Evolutionary conservation across 495 filamentous ascomycete genomes (phyloP).

Genomic region (Hyaloscypha finlandica): DNA sequence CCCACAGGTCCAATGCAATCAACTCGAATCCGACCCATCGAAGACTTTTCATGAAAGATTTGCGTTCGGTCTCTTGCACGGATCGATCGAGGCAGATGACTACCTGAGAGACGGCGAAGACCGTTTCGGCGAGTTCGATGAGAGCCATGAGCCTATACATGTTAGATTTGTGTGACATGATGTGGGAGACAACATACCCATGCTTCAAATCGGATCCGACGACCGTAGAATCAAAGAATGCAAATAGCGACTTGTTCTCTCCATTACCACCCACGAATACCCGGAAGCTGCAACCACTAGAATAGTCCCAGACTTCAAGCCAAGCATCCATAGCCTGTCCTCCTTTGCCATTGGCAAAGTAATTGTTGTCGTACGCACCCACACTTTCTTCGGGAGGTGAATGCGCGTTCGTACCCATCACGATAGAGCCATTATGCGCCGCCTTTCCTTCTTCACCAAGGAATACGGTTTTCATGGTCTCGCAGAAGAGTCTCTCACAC

Average conservation of each 20-base stretch:
- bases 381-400: slow-evolving; percentile 33
- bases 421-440: slow-evolving; percentile 68
- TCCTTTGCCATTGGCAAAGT: slow-evolving; percentile 4
- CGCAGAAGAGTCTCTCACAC: slow-evolving; percentile 99
- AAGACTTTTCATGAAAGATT: slow-evolving; percentile 72
- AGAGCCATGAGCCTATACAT: slow-evolving; percentile 76
- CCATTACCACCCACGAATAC: slow-evolving; percentile 71
- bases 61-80: slow-evolving; percentile 56
- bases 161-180: slow-evolving; percentile 22
- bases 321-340: slow-evolving; percentile 44
- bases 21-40: slow-evolving; percentile 92
- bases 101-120: slow-evolving; percentile 73
- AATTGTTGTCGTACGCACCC: slow-evolving; percentile 34
- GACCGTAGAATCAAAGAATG: slow-evolving; percentile 77
- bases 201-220: slow-evolving; percentile 78
- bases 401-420: slow-evolving; percentile 61
- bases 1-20: slow-evolving; percentile 75
- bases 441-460: slow-evolving; percentile 83
- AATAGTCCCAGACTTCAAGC: slow-evolving; percentile 90
- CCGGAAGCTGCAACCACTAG: slow-evolving; percentile 76
- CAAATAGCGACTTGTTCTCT: slow-evolving; percentile 74
- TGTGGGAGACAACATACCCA: slow-evolving; percentile 64
- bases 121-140: slow-evolving; percentile 79
- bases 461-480: slow-evolving; percentile 87
- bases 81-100: slow-evolving; percentile 78